phyloP scores from a whole-genome alignment of 2,329 filamentous ascomycete genomes.

The Pseudogymnoascus sp. region DNA sequence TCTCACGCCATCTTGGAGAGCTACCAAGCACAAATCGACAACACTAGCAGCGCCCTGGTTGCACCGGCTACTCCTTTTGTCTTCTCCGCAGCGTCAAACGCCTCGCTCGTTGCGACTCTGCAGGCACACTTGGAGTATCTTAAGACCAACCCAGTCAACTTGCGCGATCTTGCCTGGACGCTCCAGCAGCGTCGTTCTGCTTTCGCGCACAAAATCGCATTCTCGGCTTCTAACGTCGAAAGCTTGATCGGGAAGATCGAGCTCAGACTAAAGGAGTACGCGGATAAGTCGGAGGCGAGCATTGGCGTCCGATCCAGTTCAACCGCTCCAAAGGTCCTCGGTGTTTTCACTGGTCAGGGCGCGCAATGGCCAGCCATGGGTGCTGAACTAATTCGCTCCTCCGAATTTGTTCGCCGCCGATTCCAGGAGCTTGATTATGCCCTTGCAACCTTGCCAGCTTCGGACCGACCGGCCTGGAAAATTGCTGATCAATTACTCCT shows the following conservation, averaged over 20 bases:
- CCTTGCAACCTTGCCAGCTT: slow-evolving; percentile 12
- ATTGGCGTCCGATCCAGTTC: background rate
- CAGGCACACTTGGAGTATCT: background rate
- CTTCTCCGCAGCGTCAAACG: slow-evolving; percentile 18
- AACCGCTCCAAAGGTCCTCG: slow-evolving; percentile 13
- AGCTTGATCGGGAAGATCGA: slow-evolving; percentile 12
- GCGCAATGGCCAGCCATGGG: slow-evolving; percentile 23
- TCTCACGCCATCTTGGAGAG: slow-evolving; percentile 34
- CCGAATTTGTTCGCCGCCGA: background rate
- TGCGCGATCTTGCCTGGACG: background rate
- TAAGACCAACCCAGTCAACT: background rate
- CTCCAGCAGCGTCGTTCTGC: background rate
- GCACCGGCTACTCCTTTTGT: slow-evolving; percentile 12
- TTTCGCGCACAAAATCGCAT: background rate
- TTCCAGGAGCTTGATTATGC: background rate
- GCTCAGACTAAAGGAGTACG: slow-evolving; percentile 2
- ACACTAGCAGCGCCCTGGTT: slow-evolving; percentile 30
- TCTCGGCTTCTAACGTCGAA: slow-evolving; percentile 12
- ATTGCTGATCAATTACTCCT: background rate
- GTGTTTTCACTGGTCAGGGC: slow-evolving; percentile 22
- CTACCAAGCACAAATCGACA: slow-evolving; percentile 32
- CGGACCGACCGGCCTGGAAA: slow-evolving; percentile 12
- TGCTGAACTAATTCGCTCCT: slow-evolving; percentile 16
- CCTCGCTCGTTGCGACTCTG: slow-evolving; percentile 7
- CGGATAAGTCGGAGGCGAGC: background rate